Percentiles rank a stretch among this genome's conserved stretches.
Evolutionary conservation across 108 stramenopile genomes (phyloP).

Genomic region (Conticribra guillardii): DNA sequence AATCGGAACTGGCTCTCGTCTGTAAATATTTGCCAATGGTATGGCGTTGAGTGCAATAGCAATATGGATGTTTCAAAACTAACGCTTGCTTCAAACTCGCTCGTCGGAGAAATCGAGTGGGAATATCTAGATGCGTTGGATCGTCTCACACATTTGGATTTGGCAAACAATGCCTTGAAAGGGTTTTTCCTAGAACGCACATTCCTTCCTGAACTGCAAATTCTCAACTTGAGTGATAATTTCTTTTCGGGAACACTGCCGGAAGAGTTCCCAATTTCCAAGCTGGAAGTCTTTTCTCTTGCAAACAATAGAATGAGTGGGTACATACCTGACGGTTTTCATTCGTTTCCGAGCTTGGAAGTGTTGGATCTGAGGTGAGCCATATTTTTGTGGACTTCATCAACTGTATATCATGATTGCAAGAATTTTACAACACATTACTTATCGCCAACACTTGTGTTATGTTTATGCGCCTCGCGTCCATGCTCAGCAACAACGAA

Average conservation of each 20-base stretch:
- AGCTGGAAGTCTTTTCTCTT: too few relatives aligned
- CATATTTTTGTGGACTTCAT: too few relatives aligned
- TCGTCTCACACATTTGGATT: background rate
- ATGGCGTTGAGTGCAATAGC: background rate
- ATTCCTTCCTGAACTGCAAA: background rate
- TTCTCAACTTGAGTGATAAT: background rate
- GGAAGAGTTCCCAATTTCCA: background rate
- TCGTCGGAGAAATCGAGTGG: background rate
- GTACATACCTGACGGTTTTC: too few relatives aligned
- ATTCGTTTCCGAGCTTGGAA: too few relatives aligned
- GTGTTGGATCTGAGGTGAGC: background rate
- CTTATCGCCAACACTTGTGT: background rate
- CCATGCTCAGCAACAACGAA: background rate
- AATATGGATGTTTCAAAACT: background rate
- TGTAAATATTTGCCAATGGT: background rate
- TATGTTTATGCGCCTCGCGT: background rate
- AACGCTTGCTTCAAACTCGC: background rate
- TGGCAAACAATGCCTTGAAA: background rate
- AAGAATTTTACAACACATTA: background rate
- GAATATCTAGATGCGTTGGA: background rate
- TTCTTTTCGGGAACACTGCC: background rate
- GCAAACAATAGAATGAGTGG: too few relatives aligned
- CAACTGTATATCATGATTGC: too few relatives aligned
- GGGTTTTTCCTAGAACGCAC: background rate
- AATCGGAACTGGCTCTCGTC: background rate